A percentile compares a stretch with the other conserved stretches of the same genome.
These are phyloP conservation scores for Fragosphaeria purpurea DNA, from an alignment of 2,329 filamentous ascomycete genomes.

Conservation along the genomic window DNA sequence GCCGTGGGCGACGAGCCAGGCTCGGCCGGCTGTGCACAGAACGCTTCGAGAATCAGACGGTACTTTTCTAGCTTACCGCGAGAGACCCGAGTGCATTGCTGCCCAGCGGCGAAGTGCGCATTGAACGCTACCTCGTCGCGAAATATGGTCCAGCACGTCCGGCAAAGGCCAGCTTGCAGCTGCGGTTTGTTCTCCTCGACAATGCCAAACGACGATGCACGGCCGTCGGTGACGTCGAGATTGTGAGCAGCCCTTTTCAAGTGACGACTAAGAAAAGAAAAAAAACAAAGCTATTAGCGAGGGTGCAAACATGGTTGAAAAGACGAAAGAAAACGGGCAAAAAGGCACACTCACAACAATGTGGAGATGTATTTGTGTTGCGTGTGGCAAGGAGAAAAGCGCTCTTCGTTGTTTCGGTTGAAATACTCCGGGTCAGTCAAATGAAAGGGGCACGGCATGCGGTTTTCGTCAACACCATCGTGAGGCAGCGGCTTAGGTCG, in stretches of 20 bases:
- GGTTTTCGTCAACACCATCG: slow-evolving; percentile 17
- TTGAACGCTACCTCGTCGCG: slow-evolving; percentile 16
- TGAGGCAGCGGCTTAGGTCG: not conserved
- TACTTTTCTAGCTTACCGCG: slow-evolving; percentile 22
- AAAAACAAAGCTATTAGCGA: slow-evolving; percentile 2
- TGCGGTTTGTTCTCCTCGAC: slow-evolving; percentile 15
- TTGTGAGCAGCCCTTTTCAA: slow-evolving; percentile 21
- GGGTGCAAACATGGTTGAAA: not conserved
- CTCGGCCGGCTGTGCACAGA: slow-evolving; percentile 8
- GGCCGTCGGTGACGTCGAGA: slow-evolving; percentile 16
- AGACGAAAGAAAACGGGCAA: too few species aligned
- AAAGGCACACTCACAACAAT: slow-evolving; percentile 20
- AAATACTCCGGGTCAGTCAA: slow-evolving; percentile 14
- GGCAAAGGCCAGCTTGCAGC: slow-evolving; percentile 21
- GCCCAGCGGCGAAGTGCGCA: slow-evolving; percentile 12
- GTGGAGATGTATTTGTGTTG: slow-evolving; percentile 23
- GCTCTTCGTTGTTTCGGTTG: slow-evolving; percentile 17
- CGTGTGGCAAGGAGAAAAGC: slow-evolving; percentile 23
- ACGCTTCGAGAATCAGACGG: slow-evolving; percentile 16
- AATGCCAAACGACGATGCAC: slow-evolving; percentile 22
- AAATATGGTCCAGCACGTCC: slow-evolving; percentile 22
- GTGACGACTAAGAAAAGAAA: slow-evolving; percentile 19
- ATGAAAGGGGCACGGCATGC: slow-evolving; percentile 17
- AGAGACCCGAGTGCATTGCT: slow-evolving; percentile 17
- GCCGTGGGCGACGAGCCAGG: not conserved